phyloP scores from a whole-genome alignment of 331 rosid genomes.

The Stylosanthes scabra region DNA sequence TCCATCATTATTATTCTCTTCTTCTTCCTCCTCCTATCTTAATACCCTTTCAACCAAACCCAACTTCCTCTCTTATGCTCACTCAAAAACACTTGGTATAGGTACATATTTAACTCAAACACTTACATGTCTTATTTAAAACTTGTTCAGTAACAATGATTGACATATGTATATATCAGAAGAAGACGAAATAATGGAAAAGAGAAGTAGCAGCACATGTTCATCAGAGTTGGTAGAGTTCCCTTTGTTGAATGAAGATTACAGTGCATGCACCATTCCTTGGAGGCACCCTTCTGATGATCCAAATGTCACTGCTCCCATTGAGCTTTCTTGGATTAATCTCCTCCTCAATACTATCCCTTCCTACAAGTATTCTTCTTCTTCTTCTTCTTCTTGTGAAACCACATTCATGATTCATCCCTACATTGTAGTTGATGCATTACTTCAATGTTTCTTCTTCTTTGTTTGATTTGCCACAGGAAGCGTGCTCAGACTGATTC shows the following conservation, averaged over 20 bases:
- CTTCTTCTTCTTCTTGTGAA: neutral
- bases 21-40: neutral
- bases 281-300: constrained; percentile 85
- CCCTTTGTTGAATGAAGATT: constrained; percentile 63
- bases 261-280: constrained; percentile 83
- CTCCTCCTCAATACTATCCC: constrained; percentile 70
- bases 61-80: neutral
- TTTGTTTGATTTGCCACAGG: constrained; percentile 49
- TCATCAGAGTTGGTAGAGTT: constrained; percentile 65
- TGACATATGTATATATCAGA: neutral
- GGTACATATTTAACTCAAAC: neutral
- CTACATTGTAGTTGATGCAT: neutral
- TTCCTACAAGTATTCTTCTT: constrained; percentile 67
- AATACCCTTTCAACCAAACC: constrained; percentile 26
- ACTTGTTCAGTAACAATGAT: no score
- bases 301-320: constrained; percentile 73
- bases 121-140: no score
- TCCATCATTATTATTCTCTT: neutral
- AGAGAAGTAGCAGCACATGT: no score
- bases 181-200: constrained; percentile 31
- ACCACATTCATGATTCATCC: neutral
- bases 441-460: constrained; percentile 14
- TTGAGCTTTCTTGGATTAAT: constrained; percentile 85
- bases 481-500: constrained; percentile 83
- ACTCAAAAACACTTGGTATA: constrained; percentile 32